A percentile compares a stretch with the other conserved stretches of the same genome.
Conservation (phyloP, 2,329 filamentous ascomycete species). For the Verticillium zaregamsianum region DNA sequence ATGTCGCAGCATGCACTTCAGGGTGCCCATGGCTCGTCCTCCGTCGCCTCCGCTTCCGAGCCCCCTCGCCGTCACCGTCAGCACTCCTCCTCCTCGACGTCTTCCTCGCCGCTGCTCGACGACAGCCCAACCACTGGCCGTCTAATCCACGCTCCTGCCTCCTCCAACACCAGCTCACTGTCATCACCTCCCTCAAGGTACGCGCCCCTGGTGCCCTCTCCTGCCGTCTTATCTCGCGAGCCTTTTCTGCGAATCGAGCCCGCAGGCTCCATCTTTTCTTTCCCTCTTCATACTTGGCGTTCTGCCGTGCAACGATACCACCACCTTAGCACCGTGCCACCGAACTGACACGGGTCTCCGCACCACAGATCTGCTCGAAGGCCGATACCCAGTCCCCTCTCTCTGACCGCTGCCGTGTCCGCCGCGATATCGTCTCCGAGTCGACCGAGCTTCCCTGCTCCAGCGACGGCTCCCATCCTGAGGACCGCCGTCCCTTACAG, state of each 20-base stretch:
- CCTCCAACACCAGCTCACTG: conserved; percentile 15
- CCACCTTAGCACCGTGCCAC: conserved; percentile 8
- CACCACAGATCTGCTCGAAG: conserved; percentile 42
- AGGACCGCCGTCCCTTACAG: conserved; percentile 21
- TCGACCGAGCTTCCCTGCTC: conserved; percentile 26
- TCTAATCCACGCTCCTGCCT: conserved; percentile 16
- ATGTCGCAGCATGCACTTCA: conserved; percentile 51
- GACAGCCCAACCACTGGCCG: conserved; percentile 45
- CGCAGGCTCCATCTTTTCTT: not conserved
- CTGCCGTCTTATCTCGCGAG: conserved; percentile 10
- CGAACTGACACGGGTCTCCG: conserved; percentile 16
- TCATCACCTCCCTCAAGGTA: conserved; percentile 1
- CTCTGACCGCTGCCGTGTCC: conserved; percentile 36
- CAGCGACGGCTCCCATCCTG: conserved; percentile 15
- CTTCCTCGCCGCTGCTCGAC: conserved; percentile 22
- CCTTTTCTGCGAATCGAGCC: conserved; percentile 9
- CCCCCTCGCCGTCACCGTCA: conserved; percentile 13
- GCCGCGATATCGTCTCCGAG: conserved; percentile 30
- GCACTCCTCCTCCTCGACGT: conserved; percentile 14
- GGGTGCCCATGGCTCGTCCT: conserved; percentile 34
- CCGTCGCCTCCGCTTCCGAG: conserved; percentile 9
- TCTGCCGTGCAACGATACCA: conserved; percentile 20
- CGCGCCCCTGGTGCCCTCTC: not conserved
- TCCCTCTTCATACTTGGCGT: conserved; percentile 10
- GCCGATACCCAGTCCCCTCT: conserved; percentile 46